Evolutionary conservation across 1,139 yeast species (phyloP), one percentile per base, ranked within the genome.

Genomic region (Geotrichum cucujoidarum): DNA sequence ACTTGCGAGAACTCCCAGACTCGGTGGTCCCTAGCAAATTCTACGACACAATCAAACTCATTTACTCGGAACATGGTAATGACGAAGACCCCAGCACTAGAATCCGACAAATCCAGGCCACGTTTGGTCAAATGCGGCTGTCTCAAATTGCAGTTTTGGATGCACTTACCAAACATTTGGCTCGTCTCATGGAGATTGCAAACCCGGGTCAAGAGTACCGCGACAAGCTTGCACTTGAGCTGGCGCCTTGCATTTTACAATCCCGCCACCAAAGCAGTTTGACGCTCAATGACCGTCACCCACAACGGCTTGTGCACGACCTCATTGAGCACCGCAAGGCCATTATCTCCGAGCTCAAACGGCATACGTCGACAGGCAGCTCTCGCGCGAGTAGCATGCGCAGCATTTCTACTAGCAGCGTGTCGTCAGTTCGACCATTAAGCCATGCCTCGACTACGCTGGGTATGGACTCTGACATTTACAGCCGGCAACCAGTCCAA

Each of bases 1-100:
- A 86, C 64, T 70, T 89, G 34, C 70, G 86, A 62, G 96, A 89
- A 63, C 72, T 89, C 41, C 96, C 96, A 0, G 89, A 83, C 55
- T 82, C 95, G 1, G 66, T 88, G 37, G 76, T 89, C 7, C 83
- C 95, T 1, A 71, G 77, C 51, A 77, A 76, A 48, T 72, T 75
- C 52, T 83, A 81, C 61, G 92, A 86, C 58, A 69, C 84, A 45
- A 72, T 86, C 59, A 79, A 78, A 61, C 75, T 84, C 2, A 71
- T 88, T 45, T 87, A 87, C 63, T 63, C 69, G 37, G 80, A 81
- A 58, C 84, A 81, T 57, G 80, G 85, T 2, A 60, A 62, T 35
- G 73, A 69, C 34, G 65, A 58, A 25, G 70, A 57, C 47, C 61
- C 59, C 27, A 51, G 63, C 51, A 53, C 57, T 40, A 53, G 95